A percentile compares a stretch with the other conserved stretches of the same genome.
Evolutionary conservation across 1,284 basidiomycete species (phyloP).

Genomic region (Ganoderma sp.): DNA sequence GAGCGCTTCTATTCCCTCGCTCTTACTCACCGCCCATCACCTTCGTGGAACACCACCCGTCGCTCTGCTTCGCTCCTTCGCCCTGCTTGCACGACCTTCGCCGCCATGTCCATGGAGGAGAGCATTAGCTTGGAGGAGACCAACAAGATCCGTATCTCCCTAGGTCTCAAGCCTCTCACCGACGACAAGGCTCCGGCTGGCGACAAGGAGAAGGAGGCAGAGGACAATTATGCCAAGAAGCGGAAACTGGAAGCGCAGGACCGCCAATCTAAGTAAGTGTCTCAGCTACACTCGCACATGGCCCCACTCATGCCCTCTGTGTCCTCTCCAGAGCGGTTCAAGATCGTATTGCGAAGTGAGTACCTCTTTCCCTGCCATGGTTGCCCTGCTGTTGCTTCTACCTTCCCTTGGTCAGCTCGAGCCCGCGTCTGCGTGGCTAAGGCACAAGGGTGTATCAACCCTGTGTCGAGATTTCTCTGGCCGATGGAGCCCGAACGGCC

Average conservation of each 20-base stretch:
- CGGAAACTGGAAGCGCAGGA: conserved; percentile 75
- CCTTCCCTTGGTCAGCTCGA: conserved; percentile 44
- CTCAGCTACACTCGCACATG: conserved; percentile 14
- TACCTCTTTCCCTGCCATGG: conserved; percentile 40
- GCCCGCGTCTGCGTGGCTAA: conserved; percentile 25
- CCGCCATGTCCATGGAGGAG: conserved; percentile 77
- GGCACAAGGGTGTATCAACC: no score
- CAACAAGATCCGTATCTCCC: conserved; percentile 93
- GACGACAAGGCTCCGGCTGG: conserved; percentile 72
- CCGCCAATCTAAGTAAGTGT: conserved; percentile 74
- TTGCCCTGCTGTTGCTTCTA: conserved; percentile 55
- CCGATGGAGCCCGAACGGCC: not conserved
- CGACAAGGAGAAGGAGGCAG: conserved; percentile 80
- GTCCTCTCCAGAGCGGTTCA: conserved; percentile 63
- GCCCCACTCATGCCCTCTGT: conserved; percentile 19
- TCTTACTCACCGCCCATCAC: conserved; percentile 10
- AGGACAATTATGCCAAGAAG: conserved; percentile 81
- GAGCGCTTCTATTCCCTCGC: conserved; percentile 8
- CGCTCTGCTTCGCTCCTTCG: conserved; percentile 7
- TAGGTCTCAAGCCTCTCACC: conserved; percentile 93
- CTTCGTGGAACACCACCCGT: conserved; percentile 1
- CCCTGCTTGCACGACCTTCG: not conserved
- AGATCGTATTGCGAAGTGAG: conserved; percentile 90
- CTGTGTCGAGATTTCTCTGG: not conserved
- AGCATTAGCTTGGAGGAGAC: conserved; percentile 96